phyloP scores from a whole-genome alignment of 352 stramenopile species.

The Aphanomyces euteiches region DNA sequence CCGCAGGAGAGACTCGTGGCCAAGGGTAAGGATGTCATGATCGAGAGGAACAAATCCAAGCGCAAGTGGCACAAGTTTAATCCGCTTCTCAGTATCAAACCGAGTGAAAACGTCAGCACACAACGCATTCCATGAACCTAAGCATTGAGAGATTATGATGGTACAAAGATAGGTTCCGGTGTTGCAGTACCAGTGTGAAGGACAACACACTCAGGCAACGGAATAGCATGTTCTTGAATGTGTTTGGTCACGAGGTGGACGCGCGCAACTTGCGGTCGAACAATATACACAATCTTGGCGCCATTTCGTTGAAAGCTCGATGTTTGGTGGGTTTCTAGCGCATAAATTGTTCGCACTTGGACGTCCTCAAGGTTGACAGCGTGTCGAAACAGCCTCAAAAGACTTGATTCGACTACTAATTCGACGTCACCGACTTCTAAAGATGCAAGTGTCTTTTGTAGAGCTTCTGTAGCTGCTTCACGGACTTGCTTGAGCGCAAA shows the following conservation, averaged over 20 bases:
- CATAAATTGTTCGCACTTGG: conserved; percentile 2
- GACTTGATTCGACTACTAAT: not conserved
- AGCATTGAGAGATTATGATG: not conserved
- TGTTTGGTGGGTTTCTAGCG: conserved; percentile 4
- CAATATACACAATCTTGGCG: conserved; percentile 12
- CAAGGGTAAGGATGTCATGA: conserved; percentile 23
- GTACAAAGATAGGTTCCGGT: not conserved
- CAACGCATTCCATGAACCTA: conserved; percentile 22
- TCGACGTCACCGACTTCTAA: conserved; percentile 1
- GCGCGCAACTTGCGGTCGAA: conserved; percentile 5
- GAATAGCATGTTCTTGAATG: not conserved
- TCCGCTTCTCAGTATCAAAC: not conserved
- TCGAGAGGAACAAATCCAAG: conserved; percentile 28
- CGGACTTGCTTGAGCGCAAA: conserved; percentile 23
- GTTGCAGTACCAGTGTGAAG: conserved; percentile 10
- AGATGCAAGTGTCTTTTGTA: not conserved
- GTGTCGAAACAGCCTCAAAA: conserved; percentile 23
- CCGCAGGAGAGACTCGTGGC: conserved; percentile 14
- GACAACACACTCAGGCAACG: not conserved
- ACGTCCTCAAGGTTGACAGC: not conserved
- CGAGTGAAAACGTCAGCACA: conserved; percentile 7
- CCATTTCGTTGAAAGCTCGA: not conserved
- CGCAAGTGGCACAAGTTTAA: not conserved
- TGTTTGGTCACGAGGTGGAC: conserved; percentile 18
- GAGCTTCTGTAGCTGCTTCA: conserved; percentile 8